Percentiles rank a stretch among this genome's conserved stretches.
Conservation (phyloP, 306 rosid genomes). For the Malus fusca region DNA sequence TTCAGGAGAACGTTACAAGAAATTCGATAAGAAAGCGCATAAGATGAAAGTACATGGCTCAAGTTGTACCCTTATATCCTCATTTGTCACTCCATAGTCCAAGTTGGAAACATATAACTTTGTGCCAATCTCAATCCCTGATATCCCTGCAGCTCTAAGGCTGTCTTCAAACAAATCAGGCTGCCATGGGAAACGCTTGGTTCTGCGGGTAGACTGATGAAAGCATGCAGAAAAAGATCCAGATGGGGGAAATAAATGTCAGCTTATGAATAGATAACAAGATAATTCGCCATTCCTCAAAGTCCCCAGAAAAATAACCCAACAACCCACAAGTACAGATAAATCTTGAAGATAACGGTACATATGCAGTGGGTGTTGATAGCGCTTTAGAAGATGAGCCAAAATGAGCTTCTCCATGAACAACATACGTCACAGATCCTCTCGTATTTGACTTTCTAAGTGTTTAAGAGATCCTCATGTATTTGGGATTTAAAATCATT, state of each 20-base stretch:
- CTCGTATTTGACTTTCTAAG: slow-evolving; percentile 49
- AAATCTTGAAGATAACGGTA: slow-evolving; percentile 47
- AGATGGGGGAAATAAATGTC: slow-evolving; percentile 69
- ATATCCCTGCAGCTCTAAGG: slow-evolving; percentile 92
- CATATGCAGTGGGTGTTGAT: slow-evolving; percentile 36
- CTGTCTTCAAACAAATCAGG: slow-evolving; percentile 92
- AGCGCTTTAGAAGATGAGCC: slow-evolving; percentile 47
- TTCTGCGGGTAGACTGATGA: slow-evolving; percentile 86
- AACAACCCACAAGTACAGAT: slow-evolving; percentile 51
- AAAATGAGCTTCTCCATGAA: slow-evolving; percentile 65
- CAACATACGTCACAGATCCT: slow-evolving; percentile 40
- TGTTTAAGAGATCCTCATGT: slow-evolving; percentile 31
- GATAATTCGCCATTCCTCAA: slow-evolving; percentile 69
- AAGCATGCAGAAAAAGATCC: slow-evolving; percentile 73
- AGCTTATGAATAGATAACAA: slow-evolving; percentile 71
- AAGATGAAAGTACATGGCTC: slow-evolving; percentile 38
- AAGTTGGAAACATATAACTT: slow-evolving; percentile 91
- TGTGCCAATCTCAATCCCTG: slow-evolving; percentile 81
- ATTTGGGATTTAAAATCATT: slow-evolving; percentile 44
- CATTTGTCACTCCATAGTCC: slow-evolving; percentile 94
- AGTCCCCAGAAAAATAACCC: slow-evolving; percentile 72
- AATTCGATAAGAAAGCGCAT: slow-evolving; percentile 37
- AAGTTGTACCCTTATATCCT: slow-evolving; percentile 91
- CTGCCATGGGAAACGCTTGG: slow-evolving; percentile 81
- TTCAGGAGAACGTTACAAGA: slow-evolving; percentile 49